Base-by-base conservation (phyloP, 1,284 basidiomycete genomes). In the Gomphus bonarii region DNA sequence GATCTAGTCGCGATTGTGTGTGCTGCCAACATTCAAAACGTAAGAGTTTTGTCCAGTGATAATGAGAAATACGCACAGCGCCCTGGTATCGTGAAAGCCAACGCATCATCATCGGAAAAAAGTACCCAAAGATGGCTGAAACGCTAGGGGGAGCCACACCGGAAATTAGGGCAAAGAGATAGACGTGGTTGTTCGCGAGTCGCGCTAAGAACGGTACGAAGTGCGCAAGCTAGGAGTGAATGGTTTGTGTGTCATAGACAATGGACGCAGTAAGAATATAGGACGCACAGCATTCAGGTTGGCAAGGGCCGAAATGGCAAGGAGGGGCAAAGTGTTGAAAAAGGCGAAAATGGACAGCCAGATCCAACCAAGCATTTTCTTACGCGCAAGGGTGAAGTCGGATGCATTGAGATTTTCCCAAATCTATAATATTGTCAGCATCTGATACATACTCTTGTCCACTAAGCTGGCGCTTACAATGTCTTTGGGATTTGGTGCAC, bases 321-420 rank as follows among this genome's bases (percentile, higher is more conserved):
- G 79, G 28, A 91, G 70, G 11, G 94, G 94, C 5, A 95, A 75
- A n/a, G 91, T 95, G 73, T 97, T 94, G 74, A 95, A 82, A 72
- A 91, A 91, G 68, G 89, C 93, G 52, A 94, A 81, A 46, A 84
- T 64, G 12, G 77, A 73, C 50, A 97, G 79, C 68, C 87, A 79
- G 48, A 88, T 61, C 71, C 89, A 90, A 30, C 94, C 94, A 31
- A 88, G 73, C 33, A 78, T 72, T 63, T 78, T 80, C 67, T 88
- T 85, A 52, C 85, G 79, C 18, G 79, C 70, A 18, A 89, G 67
- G 61, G 88, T 84, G 8, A 72, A 76, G 31, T 84, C 75, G 3
- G 85, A 80, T 66, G 82, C 84, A 64, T 82, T 85, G 71, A 97
- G 76, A 68, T 97, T 97, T 49, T 79, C 72, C 94, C 93, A 97